phyloP scores from a whole-genome alignment of 257 asterid species.

The Lavandula angustifolia region DNA sequence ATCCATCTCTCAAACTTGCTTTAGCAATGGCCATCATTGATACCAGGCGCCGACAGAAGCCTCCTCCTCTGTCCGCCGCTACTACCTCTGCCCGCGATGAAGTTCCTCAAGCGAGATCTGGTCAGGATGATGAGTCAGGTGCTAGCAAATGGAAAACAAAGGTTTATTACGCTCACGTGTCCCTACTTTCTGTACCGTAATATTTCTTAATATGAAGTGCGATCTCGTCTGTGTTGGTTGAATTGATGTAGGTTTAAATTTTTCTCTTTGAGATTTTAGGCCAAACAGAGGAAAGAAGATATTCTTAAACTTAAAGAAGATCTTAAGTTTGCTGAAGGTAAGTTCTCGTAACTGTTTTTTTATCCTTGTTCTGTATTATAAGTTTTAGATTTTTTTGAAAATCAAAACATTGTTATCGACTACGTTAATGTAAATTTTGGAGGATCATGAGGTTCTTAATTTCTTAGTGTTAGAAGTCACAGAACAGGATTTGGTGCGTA shows the following conservation, averaged over 20 bases:
- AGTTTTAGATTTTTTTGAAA: background rate
- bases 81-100: conserved; percentile 27
- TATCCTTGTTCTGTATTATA: background rate
- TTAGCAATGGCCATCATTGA: conserved; percentile 64
- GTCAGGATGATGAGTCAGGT: conserved; percentile 40
- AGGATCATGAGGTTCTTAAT: conserved; percentile 5
- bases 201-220: background rate
- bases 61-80: conserved; percentile 31
- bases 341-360: conserved; percentile 21
- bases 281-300: conserved; percentile 76
- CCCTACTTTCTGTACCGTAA: background rate
- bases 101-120: conserved; percentile 27
- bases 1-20: conserved; percentile 64
- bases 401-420: background rate
- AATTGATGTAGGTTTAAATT: conserved; percentile 9
- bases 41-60: conserved; percentile 55
- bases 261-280: conserved; percentile 43
- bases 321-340: conserved; percentile 82
- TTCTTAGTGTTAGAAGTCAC: conserved; percentile 2
- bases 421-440: conserved; percentile 4
- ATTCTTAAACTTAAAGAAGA: conserved; percentile 78
- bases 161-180: conserved; percentile 34
- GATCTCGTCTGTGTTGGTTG: conserved; percentile 13
- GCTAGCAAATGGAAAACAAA: conserved; percentile 74
- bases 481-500: conserved; percentile 3